These are phyloP conservation scores for Coelastrella sp. DNA, from an alignment of 139 green algal species.

Conservation along the genomic window DNA sequence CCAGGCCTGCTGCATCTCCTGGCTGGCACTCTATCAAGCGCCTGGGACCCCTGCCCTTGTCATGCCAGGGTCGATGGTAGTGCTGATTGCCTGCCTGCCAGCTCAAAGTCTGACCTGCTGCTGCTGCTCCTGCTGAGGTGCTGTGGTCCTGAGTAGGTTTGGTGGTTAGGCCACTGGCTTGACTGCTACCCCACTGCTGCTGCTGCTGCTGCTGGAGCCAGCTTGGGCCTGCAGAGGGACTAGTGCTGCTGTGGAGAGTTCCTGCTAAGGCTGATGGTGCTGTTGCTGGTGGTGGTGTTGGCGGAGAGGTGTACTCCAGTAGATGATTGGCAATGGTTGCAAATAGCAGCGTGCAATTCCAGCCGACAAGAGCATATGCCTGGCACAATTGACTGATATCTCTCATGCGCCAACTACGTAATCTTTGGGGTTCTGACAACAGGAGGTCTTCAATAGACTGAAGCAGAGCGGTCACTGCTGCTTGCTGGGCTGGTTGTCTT, in stretches of 20 bases:
- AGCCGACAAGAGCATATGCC: slow-evolving; percentile 29
- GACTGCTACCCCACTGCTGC: no score
- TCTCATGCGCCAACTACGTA: slow-evolving; percentile 13
- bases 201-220: background rate
- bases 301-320: background rate
- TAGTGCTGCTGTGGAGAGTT: background rate
- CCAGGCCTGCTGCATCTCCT: slow-evolving; percentile 37
- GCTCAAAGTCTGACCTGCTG: no score
- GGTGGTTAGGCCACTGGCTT: no score
- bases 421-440: slow-evolving; percentile 4
- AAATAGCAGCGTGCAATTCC: slow-evolving; percentile 20
- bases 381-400: slow-evolving; percentile 43
- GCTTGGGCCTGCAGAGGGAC: background rate
- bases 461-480: slow-evolving; percentile 1
- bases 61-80: background rate
- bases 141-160: no score
- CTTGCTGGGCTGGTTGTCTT: no score
- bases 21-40: slow-evolving; percentile 2
- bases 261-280: slow-evolving; percentile 13
- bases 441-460: slow-evolving; percentile 8
- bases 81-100: no score
- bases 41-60: background rate
- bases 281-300: background rate
- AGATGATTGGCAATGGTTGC: slow-evolving; percentile 19
- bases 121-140: background rate